phyloP scores from a whole-genome alignment of 169 alveolate species.

The Babesia ovis region DNA sequence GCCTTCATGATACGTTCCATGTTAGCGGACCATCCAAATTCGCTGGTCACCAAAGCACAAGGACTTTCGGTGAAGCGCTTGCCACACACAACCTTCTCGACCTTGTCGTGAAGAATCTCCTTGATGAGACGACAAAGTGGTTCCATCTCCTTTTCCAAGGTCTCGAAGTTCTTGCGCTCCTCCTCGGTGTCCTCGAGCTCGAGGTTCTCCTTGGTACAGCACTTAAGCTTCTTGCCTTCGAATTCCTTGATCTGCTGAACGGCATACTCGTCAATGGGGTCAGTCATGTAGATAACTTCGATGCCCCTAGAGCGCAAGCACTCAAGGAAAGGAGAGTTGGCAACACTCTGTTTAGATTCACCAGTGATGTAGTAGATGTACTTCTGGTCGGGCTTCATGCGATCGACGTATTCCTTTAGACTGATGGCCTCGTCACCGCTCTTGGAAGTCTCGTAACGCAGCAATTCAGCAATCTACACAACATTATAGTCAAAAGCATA shows the following conservation, averaged over 20 bases:
- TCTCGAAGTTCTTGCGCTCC: slow-evolving; percentile 96
- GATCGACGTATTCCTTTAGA: slow-evolving; percentile 95
- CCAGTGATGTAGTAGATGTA: slow-evolving; percentile 99
- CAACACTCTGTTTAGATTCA: slow-evolving; percentile 94
- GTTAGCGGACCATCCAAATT: slow-evolving; percentile 99
- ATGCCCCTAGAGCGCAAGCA: slow-evolving; percentile 93
- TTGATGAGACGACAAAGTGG: slow-evolving; percentile 96
- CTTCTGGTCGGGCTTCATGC: slow-evolving; percentile 99
- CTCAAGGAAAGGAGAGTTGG: slow-evolving; percentile 98
- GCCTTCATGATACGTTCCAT: slow-evolving; percentile 99
- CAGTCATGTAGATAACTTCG: slow-evolving; percentile 98
- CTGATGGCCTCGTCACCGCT: slow-evolving; percentile 97
- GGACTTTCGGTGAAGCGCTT: slow-evolving; percentile 97
- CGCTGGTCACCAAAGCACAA: slow-evolving; percentile 97
- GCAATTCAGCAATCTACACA: slow-evolving; percentile 92
- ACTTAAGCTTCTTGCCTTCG: slow-evolving; percentile 96
- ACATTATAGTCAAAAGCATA: slow-evolving; percentile 2
- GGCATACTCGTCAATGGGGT: slow-evolving; percentile 99
- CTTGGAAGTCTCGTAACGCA: slow-evolving; percentile 97
- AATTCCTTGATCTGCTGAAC: slow-evolving; percentile 97
- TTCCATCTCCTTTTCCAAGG: slow-evolving; percentile 95
- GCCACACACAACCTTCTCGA: slow-evolving; percentile 96
- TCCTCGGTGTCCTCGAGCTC: slow-evolving; percentile 94
- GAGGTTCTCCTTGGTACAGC: slow-evolving; percentile 98
- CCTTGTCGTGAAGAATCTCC: slow-evolving; percentile 98